Conservation (phyloP, 495 filamentous ascomycete species). For the Penicillium coprophilum region DNA sequence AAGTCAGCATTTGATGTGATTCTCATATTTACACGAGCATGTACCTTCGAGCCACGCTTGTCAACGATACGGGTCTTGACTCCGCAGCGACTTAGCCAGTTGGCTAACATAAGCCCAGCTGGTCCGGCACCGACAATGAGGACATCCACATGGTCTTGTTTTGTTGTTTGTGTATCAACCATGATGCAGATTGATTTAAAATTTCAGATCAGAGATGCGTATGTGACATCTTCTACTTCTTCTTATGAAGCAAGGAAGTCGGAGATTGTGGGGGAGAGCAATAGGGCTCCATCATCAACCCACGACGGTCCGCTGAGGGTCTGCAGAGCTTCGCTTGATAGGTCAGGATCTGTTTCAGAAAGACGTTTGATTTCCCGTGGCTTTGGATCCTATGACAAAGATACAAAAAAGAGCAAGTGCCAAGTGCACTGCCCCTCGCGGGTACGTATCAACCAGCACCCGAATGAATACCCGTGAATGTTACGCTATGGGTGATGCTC, state of each 20-base stretch:
- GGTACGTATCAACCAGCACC: no score
- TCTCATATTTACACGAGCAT: constrained; percentile 6
- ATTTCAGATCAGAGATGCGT: background rate
- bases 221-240: background rate
- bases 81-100: constrained; percentile 58
- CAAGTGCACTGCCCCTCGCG: no score
- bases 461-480: no score
- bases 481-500: no score
- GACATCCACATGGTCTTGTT: constrained; percentile 24
- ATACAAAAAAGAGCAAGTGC: no score
- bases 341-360: background rate
- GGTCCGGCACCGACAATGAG: constrained; percentile 66
- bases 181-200: background rate
- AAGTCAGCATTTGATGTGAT: background rate
- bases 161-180: constrained; percentile 5
- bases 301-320: background rate
- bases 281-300: background rate
- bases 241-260: background rate
- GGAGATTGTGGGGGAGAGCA: background rate
- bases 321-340: background rate
- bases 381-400: background rate
- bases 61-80: constrained; percentile 59
- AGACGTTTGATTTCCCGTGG: background rate
- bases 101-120: constrained; percentile 60
- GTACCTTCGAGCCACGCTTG: constrained; percentile 53